These are phyloP conservation scores for Fistulinella cinereoalba DNA, from an alignment of 1,284 basidiomycete genomes.

Conservation along the genomic window DNA sequence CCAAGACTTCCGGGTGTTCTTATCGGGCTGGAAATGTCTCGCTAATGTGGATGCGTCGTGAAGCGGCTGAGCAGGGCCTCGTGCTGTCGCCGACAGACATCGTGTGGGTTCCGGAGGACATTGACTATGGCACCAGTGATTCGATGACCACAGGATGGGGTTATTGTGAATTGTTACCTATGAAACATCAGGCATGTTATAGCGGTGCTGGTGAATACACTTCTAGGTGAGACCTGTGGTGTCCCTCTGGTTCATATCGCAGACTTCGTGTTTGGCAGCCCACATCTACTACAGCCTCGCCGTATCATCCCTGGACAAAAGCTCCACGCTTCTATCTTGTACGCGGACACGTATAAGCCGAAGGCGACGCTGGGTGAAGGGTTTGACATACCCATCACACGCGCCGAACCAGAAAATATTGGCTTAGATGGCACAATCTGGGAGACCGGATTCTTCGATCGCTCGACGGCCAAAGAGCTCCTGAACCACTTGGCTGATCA, in stretches of 20 bases:
- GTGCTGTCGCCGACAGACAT: conserved; percentile 15
- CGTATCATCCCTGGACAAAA: too few relatives aligned
- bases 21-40: too few relatives aligned
- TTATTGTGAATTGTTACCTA: conserved; percentile 18
- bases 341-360: conserved; percentile 24
- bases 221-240: conserved; percentile 1
- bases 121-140: conserved; percentile 14
- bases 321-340: conserved; percentile 30
- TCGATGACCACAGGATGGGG: conserved; percentile 19
- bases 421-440: conserved; percentile 15
- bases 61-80: conserved; percentile 7
- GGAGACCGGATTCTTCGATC: conserved; percentile 28
- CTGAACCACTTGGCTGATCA: conserved; percentile 6
- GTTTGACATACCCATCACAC: conserved; percentile 21
- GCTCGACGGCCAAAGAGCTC: conserved; percentile 16
- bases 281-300: conserved; percentile 21
- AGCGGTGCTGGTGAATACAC: conserved; percentile 6
- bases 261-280: conserved; percentile 10
- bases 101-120: conserved; percentile 13
- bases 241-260: not conserved
- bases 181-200: conserved; percentile 16
- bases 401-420: not conserved
- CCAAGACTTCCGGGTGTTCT: conserved; percentile 6
- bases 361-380: conserved; percentile 24
- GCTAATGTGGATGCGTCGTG: too few relatives aligned